phyloP scores from a whole-genome alignment of 2,329 filamentous ascomycete species.

The Fusarium sp. region DNA sequence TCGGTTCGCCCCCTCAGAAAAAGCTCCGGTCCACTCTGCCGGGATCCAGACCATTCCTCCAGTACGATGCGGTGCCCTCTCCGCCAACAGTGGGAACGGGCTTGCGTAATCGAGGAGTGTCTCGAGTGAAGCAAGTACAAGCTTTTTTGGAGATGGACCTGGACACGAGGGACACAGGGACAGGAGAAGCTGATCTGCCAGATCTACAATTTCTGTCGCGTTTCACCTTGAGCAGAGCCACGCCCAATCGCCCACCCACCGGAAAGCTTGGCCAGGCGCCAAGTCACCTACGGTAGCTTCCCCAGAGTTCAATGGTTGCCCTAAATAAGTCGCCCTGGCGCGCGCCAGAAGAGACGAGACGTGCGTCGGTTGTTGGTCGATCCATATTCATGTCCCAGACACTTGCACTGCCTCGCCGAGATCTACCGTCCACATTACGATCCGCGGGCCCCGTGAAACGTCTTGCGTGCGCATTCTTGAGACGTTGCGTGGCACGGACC shows the following conservation, averaged over 20 bases:
- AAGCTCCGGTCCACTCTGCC: conserved; percentile 29
- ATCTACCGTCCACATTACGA: conserved; percentile 27
- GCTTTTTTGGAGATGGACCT: neutral
- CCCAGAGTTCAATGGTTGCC: conserved; percentile 29
- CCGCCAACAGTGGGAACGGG: conserved; percentile 24
- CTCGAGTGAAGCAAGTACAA: conserved; percentile 2
- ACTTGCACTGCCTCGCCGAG: neutral
- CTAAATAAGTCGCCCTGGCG: conserved; percentile 7
- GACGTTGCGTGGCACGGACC: conserved; percentile 35
- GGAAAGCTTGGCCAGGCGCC: conserved; percentile 28
- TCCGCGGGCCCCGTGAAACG: conserved; percentile 35
- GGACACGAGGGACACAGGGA: neutral
- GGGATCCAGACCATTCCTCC: conserved; percentile 41
- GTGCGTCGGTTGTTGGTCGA: conserved; percentile 9
- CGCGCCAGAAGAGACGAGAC: conserved; percentile 13
- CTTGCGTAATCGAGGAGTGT: conserved; percentile 40
- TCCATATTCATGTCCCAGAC: conserved; percentile 22
- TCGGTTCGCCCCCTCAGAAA: conserved; percentile 10
- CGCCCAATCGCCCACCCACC: conserved; percentile 10
- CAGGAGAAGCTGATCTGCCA: conserved; percentile 20
- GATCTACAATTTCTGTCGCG: conserved; percentile 17
- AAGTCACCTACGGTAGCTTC: conserved; percentile 23
- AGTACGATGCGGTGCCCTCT: conserved; percentile 13
- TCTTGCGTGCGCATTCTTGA: conserved; percentile 24
- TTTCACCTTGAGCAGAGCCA: conserved; percentile 20